Conservation (phyloP, 1,139 yeast species). For the Debaryomycetaceae sp. region DNA sequence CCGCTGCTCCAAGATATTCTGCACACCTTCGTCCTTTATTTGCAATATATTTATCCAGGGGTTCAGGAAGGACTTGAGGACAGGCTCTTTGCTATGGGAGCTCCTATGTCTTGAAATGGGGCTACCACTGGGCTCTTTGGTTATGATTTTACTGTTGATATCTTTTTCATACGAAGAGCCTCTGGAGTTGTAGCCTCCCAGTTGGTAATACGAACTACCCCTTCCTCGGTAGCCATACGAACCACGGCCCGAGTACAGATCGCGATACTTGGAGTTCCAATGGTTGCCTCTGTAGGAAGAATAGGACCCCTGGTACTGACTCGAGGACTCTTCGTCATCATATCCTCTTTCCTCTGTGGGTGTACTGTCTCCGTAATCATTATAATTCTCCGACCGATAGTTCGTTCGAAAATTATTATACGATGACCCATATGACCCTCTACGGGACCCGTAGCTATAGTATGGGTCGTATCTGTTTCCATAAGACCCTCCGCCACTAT, state of each 20-base stretch:
- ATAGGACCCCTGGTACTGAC: not conserved
- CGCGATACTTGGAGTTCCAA: conserved; percentile 1
- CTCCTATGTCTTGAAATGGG: not conserved
- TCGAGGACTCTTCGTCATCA: not conserved
- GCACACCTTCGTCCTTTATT: conserved; percentile 20
- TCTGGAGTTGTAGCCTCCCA: not conserved
- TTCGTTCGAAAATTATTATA: conserved; percentile 4
- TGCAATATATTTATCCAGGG: conserved; percentile 28
- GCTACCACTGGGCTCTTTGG: not conserved
- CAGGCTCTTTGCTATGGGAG: conserved; percentile 6
- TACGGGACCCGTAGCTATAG: conserved; percentile 4
- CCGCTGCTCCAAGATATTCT: conserved; percentile 16
- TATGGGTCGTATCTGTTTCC: conserved; percentile 4
- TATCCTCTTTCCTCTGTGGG: not conserved
- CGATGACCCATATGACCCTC: conserved; percentile 3
- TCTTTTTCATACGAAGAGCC: not conserved
- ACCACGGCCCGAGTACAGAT: conserved; percentile 7
- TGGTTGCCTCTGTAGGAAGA: not conserved
- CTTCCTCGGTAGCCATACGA: conserved; percentile 1
- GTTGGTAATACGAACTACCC: not conserved
- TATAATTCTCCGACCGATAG: conserved; percentile 3
- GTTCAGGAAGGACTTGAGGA: conserved; percentile 12
- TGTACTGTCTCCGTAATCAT: not conserved
- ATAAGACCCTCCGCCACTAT: conserved; percentile 5
- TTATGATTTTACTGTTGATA: not conserved